Conservation (phyloP, 176 grass and related monocot genomes). For the Zizania latifolia region DNA sequence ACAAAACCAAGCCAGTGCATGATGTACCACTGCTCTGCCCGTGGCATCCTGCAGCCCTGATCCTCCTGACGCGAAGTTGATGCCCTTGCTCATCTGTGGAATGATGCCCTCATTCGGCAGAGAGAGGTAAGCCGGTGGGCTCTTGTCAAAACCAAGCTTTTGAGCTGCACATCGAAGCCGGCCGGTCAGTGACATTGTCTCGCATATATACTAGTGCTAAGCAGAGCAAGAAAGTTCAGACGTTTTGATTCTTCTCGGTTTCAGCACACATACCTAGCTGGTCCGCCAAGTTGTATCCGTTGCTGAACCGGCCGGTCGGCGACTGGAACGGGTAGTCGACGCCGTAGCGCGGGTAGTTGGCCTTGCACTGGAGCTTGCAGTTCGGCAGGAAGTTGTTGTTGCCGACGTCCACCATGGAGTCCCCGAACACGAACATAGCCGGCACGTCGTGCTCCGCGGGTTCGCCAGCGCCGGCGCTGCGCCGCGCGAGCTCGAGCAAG, state of each 20-base stretch:
- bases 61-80: conserved; percentile 84
- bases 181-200: background rate
- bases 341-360: conserved; percentile 53
- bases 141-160: conserved; percentile 53
- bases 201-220: background rate
- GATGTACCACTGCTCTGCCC: background rate
- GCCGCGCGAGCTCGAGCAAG: conserved; percentile 20
- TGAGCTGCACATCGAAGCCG: conserved; percentile 22
- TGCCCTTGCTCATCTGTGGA: conserved; percentile 41
- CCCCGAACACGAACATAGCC: conserved; percentile 82
- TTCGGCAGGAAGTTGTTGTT: conserved; percentile 68
- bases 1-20: too few species aligned
- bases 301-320: conserved; percentile 85
- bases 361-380: conserved; percentile 1
- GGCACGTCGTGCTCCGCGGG: conserved; percentile 30
- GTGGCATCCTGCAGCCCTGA: conserved; percentile 52
- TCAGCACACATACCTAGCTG: conserved; percentile 46
- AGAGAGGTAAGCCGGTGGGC: conserved; percentile 63
- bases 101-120: conserved; percentile 23
- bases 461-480: background rate
- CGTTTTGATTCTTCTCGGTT: background rate
- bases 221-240: background rate
- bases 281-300: conserved; percentile 72
- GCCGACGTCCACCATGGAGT: conserved; percentile 80
- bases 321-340: conserved; percentile 41